Evolutionary conservation across 306 rosid genomes (phyloP).

Genomic region (Psophocarpus tetragonolobus): DNA sequence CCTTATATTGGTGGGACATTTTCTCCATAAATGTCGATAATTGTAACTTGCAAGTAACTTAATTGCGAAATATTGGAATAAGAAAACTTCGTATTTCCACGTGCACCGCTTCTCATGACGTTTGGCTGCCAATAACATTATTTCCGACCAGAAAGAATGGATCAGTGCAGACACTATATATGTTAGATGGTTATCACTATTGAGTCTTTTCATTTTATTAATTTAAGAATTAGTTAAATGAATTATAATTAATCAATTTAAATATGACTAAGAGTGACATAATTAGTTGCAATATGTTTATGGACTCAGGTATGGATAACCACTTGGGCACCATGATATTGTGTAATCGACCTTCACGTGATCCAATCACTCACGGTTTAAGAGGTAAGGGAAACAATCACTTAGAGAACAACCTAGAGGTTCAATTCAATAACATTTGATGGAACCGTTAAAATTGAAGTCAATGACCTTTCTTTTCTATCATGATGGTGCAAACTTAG

Average conservation of each 20-base stretch:
- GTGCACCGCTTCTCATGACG: not conserved
- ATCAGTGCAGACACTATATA: not conserved
- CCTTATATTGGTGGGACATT: not conserved
- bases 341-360: no score
- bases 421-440: no score
- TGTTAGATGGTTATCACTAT: not conserved
- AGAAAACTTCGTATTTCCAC: not conserved
- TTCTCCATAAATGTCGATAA: not conserved
- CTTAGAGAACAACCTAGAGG: no score
- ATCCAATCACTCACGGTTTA: no score
- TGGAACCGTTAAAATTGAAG: no score
- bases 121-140: not conserved
- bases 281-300: no score
- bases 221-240: not conserved
- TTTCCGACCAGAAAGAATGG: not conserved
- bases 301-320: no score
- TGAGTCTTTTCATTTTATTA: not conserved
- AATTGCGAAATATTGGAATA: not conserved
- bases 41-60: slow-evolving; percentile 15
- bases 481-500: no score
- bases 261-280: not conserved
- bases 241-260: not conserved
- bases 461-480: no score
- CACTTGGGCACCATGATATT: no score
- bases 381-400: no score